Conservation (phyloP, 441 rosid genomes). For the Mallotus japonicus region DNA sequence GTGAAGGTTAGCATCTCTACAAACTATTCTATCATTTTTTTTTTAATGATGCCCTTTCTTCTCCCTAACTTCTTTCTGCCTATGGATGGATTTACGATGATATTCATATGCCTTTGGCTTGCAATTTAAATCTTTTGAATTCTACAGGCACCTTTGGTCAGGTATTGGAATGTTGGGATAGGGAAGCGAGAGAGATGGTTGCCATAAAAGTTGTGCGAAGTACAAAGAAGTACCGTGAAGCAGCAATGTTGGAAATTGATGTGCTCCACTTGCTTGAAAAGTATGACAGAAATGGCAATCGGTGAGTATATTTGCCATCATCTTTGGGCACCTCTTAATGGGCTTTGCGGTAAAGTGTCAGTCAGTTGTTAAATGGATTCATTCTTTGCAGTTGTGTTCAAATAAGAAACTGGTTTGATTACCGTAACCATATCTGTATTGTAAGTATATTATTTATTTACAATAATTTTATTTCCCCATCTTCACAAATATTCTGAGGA, state of each 20-base stretch:
- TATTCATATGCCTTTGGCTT: slow-evolving; percentile 2
- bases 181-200: slow-evolving; percentile 59
- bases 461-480: slow-evolving; percentile 31
- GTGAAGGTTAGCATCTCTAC: slow-evolving; percentile 49
- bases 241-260: slow-evolving; percentile 62
- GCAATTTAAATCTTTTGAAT: slow-evolving; percentile 8
- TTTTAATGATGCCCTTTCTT: not conserved
- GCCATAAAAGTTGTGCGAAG: slow-evolving; percentile 67
- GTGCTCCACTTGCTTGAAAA: slow-evolving; percentile 57
- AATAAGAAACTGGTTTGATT: slow-evolving; percentile 67
- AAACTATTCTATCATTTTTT: not conserved
- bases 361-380: slow-evolving; percentile 33
- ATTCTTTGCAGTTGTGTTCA: slow-evolving; percentile 63
- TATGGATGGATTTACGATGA: not conserved
- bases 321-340: slow-evolving; percentile 14
- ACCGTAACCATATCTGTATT: slow-evolving; percentile 66
- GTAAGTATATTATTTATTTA: slow-evolving; percentile 48
- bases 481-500: slow-evolving; percentile 31
- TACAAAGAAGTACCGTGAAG: slow-evolving; percentile 61
- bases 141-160: slow-evolving; percentile 64
- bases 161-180: slow-evolving; percentile 74
- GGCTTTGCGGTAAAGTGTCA: slow-evolving; percentile 20
- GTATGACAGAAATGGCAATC: slow-evolving; percentile 50
- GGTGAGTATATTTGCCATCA: slow-evolving; percentile 39
- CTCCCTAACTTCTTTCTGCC: not conserved